phyloP scores from a whole-genome alignment of 2,329 filamentous ascomycete genomes.

The Capronia coronata region DNA sequence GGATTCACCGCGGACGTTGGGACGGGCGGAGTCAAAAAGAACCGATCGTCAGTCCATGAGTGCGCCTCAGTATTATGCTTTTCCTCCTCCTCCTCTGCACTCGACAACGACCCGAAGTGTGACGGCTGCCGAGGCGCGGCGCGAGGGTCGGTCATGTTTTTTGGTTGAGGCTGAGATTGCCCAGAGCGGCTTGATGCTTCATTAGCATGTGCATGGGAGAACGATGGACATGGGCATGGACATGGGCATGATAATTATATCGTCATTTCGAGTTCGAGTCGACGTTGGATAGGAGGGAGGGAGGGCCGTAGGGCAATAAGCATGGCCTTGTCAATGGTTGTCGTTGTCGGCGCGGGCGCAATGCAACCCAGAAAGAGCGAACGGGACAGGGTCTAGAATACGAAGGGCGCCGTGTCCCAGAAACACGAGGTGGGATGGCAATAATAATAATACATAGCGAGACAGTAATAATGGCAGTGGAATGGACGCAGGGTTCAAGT shows the following conservation, averaged over 20 bases:
- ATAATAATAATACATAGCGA: too few species aligned
- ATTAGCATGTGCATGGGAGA: slow-evolving; percentile 17
- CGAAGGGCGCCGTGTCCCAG: not conserved
- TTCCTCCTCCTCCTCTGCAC: slow-evolving; percentile 5
- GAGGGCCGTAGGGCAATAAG: not conserved
- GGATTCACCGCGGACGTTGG: slow-evolving; percentile 15
- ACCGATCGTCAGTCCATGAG: slow-evolving; percentile 14
- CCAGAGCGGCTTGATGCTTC: slow-evolving; percentile 4
- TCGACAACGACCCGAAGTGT: not conserved
- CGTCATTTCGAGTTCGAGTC: not conserved
- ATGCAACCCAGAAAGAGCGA: not conserved
- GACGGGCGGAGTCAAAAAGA: slow-evolving; percentile 21
- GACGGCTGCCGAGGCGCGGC: slow-evolving; percentile 8
- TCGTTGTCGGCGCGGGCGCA: not conserved
- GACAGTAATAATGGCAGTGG: too few species aligned
- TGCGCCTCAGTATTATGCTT: not conserved
- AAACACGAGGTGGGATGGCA: not conserved
- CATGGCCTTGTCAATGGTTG: not conserved
- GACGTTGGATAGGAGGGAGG: not conserved
- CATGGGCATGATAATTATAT: not conserved
- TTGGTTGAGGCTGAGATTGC: not conserved
- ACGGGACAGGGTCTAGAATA: not conserved
- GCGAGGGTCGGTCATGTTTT: slow-evolving; percentile 17
- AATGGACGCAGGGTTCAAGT: not conserved
- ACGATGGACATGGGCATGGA: not conserved